A percentile compares a stretch with the other conserved stretches of the same genome.
These are phyloP conservation scores for Piper betle DNA, from an alignment of 164 flowering plant species.

Conservation along the genomic window DNA sequence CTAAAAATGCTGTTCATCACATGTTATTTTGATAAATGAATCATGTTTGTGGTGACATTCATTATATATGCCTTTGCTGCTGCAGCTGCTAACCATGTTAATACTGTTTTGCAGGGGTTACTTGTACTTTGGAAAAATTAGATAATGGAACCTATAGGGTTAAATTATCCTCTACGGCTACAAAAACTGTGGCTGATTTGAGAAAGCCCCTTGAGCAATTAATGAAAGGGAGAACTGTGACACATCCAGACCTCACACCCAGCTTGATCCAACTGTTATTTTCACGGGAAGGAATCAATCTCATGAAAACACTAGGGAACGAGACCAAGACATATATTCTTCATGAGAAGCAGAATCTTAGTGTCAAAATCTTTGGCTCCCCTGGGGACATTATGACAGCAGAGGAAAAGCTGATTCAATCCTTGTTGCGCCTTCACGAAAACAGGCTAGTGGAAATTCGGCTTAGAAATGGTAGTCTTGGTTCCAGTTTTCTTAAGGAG, in stretches of 20 bases:
- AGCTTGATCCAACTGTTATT: constrained; percentile 44
- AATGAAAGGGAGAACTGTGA: constrained; percentile 55
- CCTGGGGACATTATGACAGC: constrained; percentile 28
- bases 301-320: constrained; percentile 41
- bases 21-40: neutral
- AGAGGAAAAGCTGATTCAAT: constrained; percentile 35
- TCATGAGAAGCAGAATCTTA: constrained; percentile 41
- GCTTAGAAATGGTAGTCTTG: constrained; percentile 51
- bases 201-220: constrained; percentile 74
- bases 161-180: constrained; percentile 68
- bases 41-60: neutral
- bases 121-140: constrained; percentile 34
- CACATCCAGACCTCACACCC: constrained; percentile 44
- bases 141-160: constrained; percentile 67
- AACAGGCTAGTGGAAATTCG: constrained; percentile 51
- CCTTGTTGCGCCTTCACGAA: constrained; percentile 46
- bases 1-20: neutral
- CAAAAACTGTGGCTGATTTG: constrained; percentile 68
- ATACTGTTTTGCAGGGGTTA: constrained; percentile 34
- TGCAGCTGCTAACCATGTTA: neutral
- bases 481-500: constrained; percentile 61
- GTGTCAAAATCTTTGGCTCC: constrained; percentile 58
- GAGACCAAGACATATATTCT: constrained; percentile 61
- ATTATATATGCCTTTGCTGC: neutral
- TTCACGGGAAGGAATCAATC: constrained; percentile 45